Base-by-base conservation (phyloP, 345 rosid species). In the Pistacia vera region DNA sequence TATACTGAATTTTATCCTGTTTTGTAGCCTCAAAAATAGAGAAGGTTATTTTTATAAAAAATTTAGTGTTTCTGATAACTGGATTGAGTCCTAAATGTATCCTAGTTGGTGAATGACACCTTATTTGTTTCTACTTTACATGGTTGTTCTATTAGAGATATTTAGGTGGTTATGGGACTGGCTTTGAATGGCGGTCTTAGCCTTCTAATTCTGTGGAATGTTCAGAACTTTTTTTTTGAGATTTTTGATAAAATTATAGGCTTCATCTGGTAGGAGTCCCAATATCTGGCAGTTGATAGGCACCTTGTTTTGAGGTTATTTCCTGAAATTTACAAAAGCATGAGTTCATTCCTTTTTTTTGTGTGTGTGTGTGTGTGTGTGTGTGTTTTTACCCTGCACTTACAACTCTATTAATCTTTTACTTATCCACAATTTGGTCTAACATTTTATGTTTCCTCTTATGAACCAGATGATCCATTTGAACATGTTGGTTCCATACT, bases 401-500 rank as follows among this genome's bases (percentile, higher is more conserved):
- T 12, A 46, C 54, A 66, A 25, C 13, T 70, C 60, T 25, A 57
- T 71, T 36, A 55, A 8, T 77, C 41, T 38, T 38, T 44, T 4
- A 60, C 35, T 70, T 58, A 57, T 30, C 25, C 9, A 36, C 54
- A 54, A 57, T 68, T 59, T 38, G 67, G 16, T 68, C 77, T 77
- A 38, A 76, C 66, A 36, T 55, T 79, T 35, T 79, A 69, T 59
- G 54, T 49, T 63, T 18, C 67, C 14, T 20, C n/a, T 56, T 55
- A 36, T 77, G 52, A 76, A 71, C 81, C 82, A 95, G 98, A 92
- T 85, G 97, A 90, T 83, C 93, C 90, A 78, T 95, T 93, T 84
- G 93, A 93, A 80, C 97, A 93, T 83, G 98, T 90, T 77, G 96
- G 92, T 76, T 95, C 98, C 57, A 88, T 93, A 86, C 94, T 95